Conservation (phyloP, 495 filamentous ascomycete genomes). For the Penicillium silybi region DNA sequence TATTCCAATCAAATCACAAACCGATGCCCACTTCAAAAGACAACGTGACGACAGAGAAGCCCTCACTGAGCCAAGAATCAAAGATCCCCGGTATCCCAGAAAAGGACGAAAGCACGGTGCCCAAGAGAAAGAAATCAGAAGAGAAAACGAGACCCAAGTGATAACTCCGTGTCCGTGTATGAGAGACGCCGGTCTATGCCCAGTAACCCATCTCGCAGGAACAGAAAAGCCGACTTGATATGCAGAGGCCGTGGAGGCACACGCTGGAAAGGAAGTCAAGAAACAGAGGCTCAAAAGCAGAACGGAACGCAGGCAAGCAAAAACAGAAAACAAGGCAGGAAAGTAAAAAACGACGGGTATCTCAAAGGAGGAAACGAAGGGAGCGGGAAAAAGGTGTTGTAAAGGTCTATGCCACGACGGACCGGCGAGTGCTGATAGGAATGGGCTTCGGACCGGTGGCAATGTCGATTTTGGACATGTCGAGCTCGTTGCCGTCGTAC, state of each 20-base stretch:
- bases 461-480: constrained; percentile 35
- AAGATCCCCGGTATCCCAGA: constrained; percentile 1
- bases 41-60: not conserved
- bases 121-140: constrained; percentile 18
- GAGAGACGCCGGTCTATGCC: constrained; percentile 40
- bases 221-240: constrained; percentile 12
- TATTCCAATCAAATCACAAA: constrained; percentile 11
- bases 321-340: constrained; percentile 6
- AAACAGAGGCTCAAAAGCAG: not conserved
- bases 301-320: not conserved
- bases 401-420: constrained; percentile 34
- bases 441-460: constrained; percentile 42
- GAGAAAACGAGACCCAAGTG: constrained; percentile 7
- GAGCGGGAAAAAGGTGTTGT: constrained; percentile 2
- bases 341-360: constrained; percentile 21
- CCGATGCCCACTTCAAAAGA: not conserved
- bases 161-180: constrained; percentile 34
- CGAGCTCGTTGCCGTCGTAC: constrained; percentile 32
- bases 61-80: constrained; percentile 5
- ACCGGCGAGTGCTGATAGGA: constrained; percentile 38
- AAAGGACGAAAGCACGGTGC: not conserved
- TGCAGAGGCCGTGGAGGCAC: constrained; percentile 1
- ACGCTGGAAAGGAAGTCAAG: not conserved
- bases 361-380: constrained; percentile 6
- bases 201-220: constrained; percentile 17